Evolutionary conservation across 2,329 filamentous ascomycete species (phyloP), one percentile per base, ranked within the genome.

Genomic region (Alternaria solani): DNA sequence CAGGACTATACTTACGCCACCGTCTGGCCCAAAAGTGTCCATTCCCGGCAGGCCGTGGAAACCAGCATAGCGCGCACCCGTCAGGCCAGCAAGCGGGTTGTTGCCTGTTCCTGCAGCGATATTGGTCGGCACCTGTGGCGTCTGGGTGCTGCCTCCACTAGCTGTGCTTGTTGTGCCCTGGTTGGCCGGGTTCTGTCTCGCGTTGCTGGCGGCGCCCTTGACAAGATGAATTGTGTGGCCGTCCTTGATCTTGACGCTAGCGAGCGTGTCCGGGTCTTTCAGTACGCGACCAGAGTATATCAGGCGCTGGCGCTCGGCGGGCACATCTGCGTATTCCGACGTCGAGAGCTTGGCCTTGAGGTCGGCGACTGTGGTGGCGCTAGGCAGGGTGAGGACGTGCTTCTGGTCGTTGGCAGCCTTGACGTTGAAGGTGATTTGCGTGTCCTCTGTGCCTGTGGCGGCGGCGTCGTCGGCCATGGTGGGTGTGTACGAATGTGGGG

Each of bases 271-370:
- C 60, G 91, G 88, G 78, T 99, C 95, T 84, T 98, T 99, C 82
- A 99, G 88, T 62, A 99, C 94, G 62, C 94, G 90, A 54, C 95
- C 95, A 6, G 94, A 97, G 84, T 98, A 99, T 81, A 99, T 99
- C 65, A 99, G 85, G 62, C 95, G 92, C 82, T 98, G 94, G 69
- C 93, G 88, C 75, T 96, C 93, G 55, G 90, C 86, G 34, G 95
- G 91, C 57, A 97, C 89, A 78, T 96, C 90, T 78, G 96, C 94
- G 75, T 90, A 92, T 71, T 96, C 93, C 59, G 88, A 81, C 32
- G 87, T 86, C 5, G 94, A 88, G 39, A 99, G 89, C 84, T 94
- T 97, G 64, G 86, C 87, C 86, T 99, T 99, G 71, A 99, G 87
- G 63, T 97, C 93, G 58, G 87, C 85, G 43, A 98, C 90, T 7